Conservation (phyloP, 192 early-diverging fungal species). For the Irineochytrium annulatum region DNA sequence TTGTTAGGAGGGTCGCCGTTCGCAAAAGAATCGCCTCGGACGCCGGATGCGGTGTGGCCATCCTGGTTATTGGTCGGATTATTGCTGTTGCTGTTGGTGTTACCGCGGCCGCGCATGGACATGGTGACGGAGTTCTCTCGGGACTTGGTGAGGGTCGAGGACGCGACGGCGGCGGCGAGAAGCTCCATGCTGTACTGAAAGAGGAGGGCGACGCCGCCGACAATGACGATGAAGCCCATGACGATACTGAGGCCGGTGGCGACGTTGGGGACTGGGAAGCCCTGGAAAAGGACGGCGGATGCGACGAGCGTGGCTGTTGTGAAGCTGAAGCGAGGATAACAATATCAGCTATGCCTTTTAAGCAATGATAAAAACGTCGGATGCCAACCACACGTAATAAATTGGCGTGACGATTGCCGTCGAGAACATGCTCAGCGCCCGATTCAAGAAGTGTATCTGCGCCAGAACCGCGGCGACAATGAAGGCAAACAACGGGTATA, state of each 20-base stretch:
- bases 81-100: background rate
- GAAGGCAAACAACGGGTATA: conserved; percentile 50
- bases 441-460: conserved; percentile 66
- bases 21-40: background rate
- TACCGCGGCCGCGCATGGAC: background rate
- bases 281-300: conserved; percentile 61
- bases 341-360: too few species aligned
- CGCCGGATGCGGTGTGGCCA: background rate
- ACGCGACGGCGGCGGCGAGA: conserved; percentile 18
- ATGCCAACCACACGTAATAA: conserved; percentile 70
- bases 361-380: too few species aligned
- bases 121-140: background rate
- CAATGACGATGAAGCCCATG: conserved; percentile 61
- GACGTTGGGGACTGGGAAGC: conserved; percentile 47
- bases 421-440: conserved; percentile 60
- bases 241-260: conserved; percentile 40
- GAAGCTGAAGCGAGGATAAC: too few species aligned
- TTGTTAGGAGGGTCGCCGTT: too few species aligned
- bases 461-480: conserved; percentile 44
- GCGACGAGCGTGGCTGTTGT: conserved; percentile 59
- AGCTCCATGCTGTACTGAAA: conserved; percentile 44
- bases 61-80: background rate
- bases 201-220: conserved; percentile 52
- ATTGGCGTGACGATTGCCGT: conserved; percentile 67
- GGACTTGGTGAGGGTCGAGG: background rate